A percentile compares a stretch with the other conserved stretches of the same genome.
These are phyloP conservation scores for Plasmopara halstedii DNA, from an alignment of 352 stramenopile genomes.

Conservation along the genomic window DNA sequence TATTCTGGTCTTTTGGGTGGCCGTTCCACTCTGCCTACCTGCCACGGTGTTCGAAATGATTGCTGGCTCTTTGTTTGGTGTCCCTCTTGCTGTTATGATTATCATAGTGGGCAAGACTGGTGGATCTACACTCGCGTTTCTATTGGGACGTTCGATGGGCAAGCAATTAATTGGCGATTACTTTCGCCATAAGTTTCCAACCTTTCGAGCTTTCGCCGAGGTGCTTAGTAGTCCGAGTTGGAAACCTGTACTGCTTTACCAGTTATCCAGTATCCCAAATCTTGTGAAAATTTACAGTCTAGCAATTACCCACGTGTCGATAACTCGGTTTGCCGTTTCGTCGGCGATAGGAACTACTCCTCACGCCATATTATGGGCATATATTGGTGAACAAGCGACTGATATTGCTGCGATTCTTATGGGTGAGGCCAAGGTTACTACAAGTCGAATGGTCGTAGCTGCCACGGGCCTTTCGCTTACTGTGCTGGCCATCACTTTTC, in stretches of 20 bases:
- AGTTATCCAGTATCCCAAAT: conserved; percentile 73
- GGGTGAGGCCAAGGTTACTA: conserved; percentile 40
- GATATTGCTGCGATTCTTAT: conserved; percentile 55
- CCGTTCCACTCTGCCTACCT: conserved; percentile 62
- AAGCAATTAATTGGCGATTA: conserved; percentile 57
- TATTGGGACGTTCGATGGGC: conserved; percentile 44
- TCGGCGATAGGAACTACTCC: conserved; percentile 45
- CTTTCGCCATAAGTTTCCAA: conserved; percentile 47
- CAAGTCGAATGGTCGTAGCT: conserved; percentile 36
- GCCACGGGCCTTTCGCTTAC: conserved; percentile 36
- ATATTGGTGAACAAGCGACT: conserved; percentile 59
- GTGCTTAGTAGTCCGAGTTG: conserved; percentile 58
- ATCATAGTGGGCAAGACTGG: conserved; percentile 62
- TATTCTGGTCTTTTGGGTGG: conserved; percentile 50
- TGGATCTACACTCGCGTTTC: conserved; percentile 60
- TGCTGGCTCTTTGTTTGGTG: conserved; percentile 57
- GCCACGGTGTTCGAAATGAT: conserved; percentile 60
- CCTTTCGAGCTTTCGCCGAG: conserved; percentile 58
- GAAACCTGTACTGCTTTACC: conserved; percentile 73
- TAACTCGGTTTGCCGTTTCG: conserved; percentile 46
- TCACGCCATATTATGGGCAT: conserved; percentile 62
- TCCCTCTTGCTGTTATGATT: conserved; percentile 38
- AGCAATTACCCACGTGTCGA: conserved; percentile 59
- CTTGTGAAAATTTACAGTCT: conserved; percentile 77
- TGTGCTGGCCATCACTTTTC: conserved; percentile 38